Percentiles rank a stretch among this genome's conserved stretches.
These are phyloP conservation scores for Podosphaera fusca DNA, from an alignment of 2,329 filamentous ascomycete species.

Conservation along the genomic window DNA sequence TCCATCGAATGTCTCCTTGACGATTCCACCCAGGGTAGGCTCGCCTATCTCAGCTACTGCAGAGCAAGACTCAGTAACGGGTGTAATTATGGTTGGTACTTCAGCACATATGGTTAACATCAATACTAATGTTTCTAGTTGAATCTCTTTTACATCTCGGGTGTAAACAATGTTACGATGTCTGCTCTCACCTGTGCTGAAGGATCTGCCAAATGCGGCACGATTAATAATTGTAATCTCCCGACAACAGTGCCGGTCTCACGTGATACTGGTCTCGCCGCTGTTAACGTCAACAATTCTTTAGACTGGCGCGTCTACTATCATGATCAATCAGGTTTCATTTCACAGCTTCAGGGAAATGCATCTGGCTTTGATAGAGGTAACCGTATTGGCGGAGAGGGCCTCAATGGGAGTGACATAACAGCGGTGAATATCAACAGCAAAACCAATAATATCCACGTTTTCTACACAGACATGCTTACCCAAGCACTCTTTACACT, in stretches of 20 bases:
- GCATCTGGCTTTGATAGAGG: conserved; percentile 7
- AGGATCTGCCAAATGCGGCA: conserved; percentile 6
- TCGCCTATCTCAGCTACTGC: conserved; percentile 9
- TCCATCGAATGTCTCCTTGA: conserved; percentile 5
- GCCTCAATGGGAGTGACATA: conserved; percentile 6
- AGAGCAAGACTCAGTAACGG: conserved; percentile 5
- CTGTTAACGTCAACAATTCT: conserved; percentile 8
- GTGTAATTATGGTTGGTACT: conserved; percentile 7
- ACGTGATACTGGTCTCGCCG: conserved; percentile 7
- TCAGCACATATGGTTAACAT: not conserved
- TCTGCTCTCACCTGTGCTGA: conserved; percentile 7
- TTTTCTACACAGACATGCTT: conserved; percentile 8
- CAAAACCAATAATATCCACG: conserved; percentile 8
- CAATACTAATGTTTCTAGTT: conserved; percentile 3
- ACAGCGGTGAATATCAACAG: conserved; percentile 9
- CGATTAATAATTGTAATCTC: conserved; percentile 5
- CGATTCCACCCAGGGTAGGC: conserved; percentile 5
- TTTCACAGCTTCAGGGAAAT: conserved; percentile 8
- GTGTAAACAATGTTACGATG: conserved; percentile 7
- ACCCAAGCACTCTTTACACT: conserved; percentile 5
- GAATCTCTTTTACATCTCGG: conserved; percentile 10
- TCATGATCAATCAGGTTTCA: conserved; percentile 5
- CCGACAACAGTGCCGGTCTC: conserved; percentile 4
- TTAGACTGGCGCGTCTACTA: conserved; percentile 11
- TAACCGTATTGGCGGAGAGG: conserved; percentile 5